Conservation (phyloP, 495 filamentous ascomycete genomes). For the Aspergillus heteromorphus region DNA sequence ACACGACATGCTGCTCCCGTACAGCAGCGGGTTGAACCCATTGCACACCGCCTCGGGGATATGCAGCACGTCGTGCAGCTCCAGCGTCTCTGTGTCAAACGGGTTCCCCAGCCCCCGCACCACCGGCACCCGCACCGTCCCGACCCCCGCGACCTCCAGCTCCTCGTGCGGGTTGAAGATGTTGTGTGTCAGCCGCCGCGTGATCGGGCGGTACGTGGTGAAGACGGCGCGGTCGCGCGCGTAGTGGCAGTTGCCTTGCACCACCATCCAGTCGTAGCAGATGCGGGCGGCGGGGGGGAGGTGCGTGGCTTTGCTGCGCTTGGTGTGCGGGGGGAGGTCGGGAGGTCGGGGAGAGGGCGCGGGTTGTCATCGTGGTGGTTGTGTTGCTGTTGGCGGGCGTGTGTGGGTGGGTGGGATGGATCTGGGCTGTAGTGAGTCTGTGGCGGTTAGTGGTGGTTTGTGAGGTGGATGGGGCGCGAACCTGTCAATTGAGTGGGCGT, state of each 20-base stretch:
- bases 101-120: constrained; percentile 1
- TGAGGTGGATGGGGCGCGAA: too few relatives aligned
- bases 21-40: constrained; percentile 23
- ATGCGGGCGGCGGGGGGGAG: constrained; percentile 1
- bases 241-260: constrained; percentile 27
- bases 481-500: too few relatives aligned
- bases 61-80: constrained; percentile 27
- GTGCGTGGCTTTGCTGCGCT: neutral
- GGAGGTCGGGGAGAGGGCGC: neutral
- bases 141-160: constrained; percentile 20
- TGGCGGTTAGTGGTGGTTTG: too few relatives aligned
- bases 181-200: constrained; percentile 12
- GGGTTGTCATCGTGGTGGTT: neutral
- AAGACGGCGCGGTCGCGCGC: constrained; percentile 23
- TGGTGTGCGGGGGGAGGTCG: neutral
- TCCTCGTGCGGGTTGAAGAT: constrained; percentile 22
- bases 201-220: constrained; percentile 20
- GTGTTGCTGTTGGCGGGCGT: neutral
- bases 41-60: constrained; percentile 27
- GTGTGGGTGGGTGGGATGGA: neutral
- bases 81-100: constrained; percentile 5
- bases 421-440: too few relatives aligned
- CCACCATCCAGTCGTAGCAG: constrained; percentile 28
- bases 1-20: constrained; percentile 23
- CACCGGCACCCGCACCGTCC: constrained; percentile 20